Evolutionary conservation across 257 asterid species (phyloP).

Genomic region (Solanum peruvianum): DNA sequence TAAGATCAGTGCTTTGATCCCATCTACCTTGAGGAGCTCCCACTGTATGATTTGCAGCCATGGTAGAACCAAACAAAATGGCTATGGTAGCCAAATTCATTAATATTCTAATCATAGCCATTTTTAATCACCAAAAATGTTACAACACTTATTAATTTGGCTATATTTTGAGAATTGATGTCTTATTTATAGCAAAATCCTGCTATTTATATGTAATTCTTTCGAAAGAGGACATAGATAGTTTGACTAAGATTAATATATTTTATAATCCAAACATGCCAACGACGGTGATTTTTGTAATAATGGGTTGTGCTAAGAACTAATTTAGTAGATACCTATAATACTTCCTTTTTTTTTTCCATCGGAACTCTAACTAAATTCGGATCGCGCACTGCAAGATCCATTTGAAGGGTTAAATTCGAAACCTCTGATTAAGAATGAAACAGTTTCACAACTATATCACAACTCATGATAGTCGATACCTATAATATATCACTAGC

Average conservation of each 20-base stretch:
- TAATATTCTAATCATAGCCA: conserved; percentile 17
- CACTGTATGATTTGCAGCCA: conserved; percentile 44
- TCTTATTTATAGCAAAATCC: neutral
- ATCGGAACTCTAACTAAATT: no score
- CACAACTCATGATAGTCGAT: neutral
- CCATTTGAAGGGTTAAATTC: no score
- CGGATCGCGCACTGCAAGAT: no score
- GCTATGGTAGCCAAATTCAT: conserved; percentile 9
- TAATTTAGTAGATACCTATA: neutral
- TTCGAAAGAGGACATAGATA: neutral
- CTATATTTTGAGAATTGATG: neutral
- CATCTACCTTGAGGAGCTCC: conserved; percentile 52
- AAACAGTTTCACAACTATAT: no score
- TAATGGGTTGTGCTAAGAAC: neutral
- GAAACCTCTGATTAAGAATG: no score
- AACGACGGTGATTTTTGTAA: neutral
- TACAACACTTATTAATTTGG: neutral
- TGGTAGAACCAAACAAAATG: conserved; percentile 9
- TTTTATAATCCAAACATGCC: neutral
- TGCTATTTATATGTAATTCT: neutral
- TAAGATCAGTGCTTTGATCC: conserved; percentile 29
- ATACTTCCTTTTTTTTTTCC: no score
- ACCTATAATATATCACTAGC: neutral
- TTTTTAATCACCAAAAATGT: neutral
- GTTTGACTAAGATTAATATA: neutral